Conservation (phyloP, 177 flowering plant species). For the Vitis hybrid region DNA sequence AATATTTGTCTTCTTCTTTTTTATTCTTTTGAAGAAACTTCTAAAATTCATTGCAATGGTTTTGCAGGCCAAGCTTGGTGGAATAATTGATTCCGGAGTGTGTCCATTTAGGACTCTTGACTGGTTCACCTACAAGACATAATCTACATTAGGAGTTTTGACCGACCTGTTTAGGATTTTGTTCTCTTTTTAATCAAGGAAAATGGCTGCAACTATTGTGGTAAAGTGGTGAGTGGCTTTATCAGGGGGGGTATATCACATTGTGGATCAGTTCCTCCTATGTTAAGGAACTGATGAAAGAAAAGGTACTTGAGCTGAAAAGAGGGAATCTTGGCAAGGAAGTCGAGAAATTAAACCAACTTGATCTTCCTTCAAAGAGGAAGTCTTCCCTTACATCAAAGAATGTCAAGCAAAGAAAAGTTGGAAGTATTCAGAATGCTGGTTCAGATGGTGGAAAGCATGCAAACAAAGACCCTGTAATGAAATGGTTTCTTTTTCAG, state of each 20-base stretch:
- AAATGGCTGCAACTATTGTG: slow-evolving; percentile 55
- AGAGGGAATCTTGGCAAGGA: slow-evolving; percentile 18
- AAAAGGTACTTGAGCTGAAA: slow-evolving; percentile 22
- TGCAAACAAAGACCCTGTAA: background rate
- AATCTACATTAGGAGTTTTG: too few species aligned
- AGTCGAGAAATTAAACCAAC: slow-evolving; percentile 21
- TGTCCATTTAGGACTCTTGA: too few species aligned
- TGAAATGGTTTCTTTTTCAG: background rate
- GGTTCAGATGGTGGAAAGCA: background rate
- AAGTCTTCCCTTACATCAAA: slow-evolving; percentile 3
- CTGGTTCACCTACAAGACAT: too few species aligned
- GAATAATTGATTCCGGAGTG: too few species aligned
- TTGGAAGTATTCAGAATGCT: background rate
- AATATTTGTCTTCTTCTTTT: too few species aligned
- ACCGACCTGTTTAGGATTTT: too few species aligned
- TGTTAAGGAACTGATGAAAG: slow-evolving; percentile 31
- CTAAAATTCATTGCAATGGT: too few species aligned
- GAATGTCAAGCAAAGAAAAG: slow-evolving; percentile 10
- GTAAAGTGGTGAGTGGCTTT: slow-evolving; percentile 39
- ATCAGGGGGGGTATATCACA: slow-evolving; percentile 43
- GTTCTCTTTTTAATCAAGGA: background rate
- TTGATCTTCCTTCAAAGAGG: slow-evolving; percentile 28
- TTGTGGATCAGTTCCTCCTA: slow-evolving; percentile 39
- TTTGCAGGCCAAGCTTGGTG: too few species aligned
- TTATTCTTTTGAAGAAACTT: too few species aligned